These are phyloP conservation scores for Phytophthora pistaciae DNA, from an alignment of 352 stramenopile genomes.

Conservation along the genomic window DNA sequence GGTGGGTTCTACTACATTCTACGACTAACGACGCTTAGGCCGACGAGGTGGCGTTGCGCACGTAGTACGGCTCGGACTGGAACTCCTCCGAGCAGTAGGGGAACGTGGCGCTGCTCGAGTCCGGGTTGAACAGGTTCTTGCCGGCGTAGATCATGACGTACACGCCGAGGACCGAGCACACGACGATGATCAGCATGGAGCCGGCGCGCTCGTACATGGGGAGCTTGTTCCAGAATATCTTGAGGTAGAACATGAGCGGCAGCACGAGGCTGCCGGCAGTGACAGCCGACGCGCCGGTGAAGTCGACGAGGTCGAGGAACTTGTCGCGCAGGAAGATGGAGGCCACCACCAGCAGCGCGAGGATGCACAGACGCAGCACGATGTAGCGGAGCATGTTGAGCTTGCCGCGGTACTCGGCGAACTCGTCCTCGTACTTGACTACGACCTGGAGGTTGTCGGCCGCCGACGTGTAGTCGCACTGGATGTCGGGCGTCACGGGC, in stretches of 20 bases:
- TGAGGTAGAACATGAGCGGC: constrained; percentile 58
- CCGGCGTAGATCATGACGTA: constrained; percentile 55
- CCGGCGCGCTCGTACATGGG: constrained; percentile 50
- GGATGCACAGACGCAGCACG: constrained; percentile 39
- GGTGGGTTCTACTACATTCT: not conserved
- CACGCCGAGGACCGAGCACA: constrained; percentile 43
- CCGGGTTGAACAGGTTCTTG: constrained; percentile 49
- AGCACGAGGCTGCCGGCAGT: constrained; percentile 49
- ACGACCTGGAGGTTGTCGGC: constrained; percentile 5
- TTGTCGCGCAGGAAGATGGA: constrained; percentile 51
- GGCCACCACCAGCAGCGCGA: constrained; percentile 43
- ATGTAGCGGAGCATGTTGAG: constrained; percentile 47
- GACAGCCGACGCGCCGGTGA: constrained; percentile 52
- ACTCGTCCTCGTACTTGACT: constrained; percentile 35
- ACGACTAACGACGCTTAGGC: constrained; percentile 5
- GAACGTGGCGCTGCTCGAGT: constrained; percentile 44
- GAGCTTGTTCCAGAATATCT: constrained; percentile 50
- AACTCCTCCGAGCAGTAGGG: constrained; percentile 61
- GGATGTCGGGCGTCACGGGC: constrained; percentile 11
- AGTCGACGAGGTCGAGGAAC: constrained; percentile 60
- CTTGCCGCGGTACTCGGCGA: constrained; percentile 39
- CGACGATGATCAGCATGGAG: constrained; percentile 43
- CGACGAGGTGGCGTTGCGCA: constrained; percentile 32
- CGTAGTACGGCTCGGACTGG: constrained; percentile 57
- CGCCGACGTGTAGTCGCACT: constrained; percentile 23